phyloP scores from a whole-genome alignment of 305 asterid genomes.

The Solanum hybrid region DNA sequence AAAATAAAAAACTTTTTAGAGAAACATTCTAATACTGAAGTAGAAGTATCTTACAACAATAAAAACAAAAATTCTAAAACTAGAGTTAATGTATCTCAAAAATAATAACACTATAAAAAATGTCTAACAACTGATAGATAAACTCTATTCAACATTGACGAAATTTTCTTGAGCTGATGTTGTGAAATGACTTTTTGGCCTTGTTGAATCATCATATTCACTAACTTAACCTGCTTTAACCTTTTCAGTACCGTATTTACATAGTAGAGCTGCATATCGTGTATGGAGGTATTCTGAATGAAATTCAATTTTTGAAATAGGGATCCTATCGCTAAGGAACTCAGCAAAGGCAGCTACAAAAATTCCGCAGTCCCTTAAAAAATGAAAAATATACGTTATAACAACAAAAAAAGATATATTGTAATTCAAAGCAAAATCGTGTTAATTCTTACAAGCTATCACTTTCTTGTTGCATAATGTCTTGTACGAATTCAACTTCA shows the following conservation, averaged over 20 bases:
- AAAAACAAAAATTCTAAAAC: not conserved
- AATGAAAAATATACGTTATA: not conserved
- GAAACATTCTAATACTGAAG: not conserved
- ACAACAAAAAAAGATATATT: too few relatives aligned
- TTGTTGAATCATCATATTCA: not conserved
- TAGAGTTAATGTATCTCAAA: not conserved
- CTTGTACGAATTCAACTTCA: not conserved
- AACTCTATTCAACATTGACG: not conserved
- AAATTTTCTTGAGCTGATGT: not conserved
- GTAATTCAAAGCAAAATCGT: not conserved
- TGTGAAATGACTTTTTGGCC: not conserved
- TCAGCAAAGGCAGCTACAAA: not conserved
- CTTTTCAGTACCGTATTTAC: not conserved
- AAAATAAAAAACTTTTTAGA: not conserved
- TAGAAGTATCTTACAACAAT: too few relatives aligned
- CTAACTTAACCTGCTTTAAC: not conserved
- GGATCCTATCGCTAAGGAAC: not conserved
- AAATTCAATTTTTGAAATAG: too few relatives aligned
- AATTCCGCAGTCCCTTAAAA: not conserved
- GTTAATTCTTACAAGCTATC: not conserved
- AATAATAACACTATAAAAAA: not conserved
- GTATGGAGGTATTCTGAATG: not conserved
- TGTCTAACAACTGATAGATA: not conserved
- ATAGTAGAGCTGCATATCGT: not conserved
- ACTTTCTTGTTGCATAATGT: not conserved